Evolutionary conservation across 306 rosid species (phyloP).

Genomic region (Acacia acuminata): DNA sequence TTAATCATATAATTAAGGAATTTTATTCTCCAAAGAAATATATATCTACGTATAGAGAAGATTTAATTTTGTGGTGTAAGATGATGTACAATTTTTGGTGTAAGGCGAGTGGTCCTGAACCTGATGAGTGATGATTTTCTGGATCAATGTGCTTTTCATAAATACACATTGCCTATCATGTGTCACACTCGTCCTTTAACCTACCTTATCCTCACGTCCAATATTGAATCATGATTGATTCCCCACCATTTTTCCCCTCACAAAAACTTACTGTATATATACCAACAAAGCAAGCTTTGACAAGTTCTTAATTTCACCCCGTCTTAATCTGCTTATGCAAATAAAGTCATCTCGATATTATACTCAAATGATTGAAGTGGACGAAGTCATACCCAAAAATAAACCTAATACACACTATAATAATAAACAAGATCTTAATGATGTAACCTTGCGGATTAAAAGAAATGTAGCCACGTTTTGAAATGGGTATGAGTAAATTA

Average conservation of each 20-base stretch:
- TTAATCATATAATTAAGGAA: no score
- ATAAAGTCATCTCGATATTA: not conserved
- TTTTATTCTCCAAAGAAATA: no score
- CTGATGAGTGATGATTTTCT: conserved; percentile 11
- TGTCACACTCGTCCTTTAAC: conserved; percentile 25
- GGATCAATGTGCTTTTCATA: conserved; percentile 39
- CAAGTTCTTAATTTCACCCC: not conserved
- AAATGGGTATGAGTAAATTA: not conserved
- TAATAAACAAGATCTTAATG: not conserved
- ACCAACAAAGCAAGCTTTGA: not conserved
- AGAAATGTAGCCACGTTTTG: not conserved
- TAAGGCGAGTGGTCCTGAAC: conserved; percentile 28
- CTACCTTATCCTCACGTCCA: conserved; percentile 16
- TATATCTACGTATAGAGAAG: not conserved
- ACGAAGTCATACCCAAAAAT: not conserved
- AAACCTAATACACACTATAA: not conserved
- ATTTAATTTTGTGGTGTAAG: not conserved
- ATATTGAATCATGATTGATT: conserved; percentile 16
- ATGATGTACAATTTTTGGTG: not conserved
- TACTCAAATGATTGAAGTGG: not conserved
- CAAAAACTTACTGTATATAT: not conserved
- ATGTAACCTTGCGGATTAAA: not conserved
- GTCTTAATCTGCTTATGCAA: not conserved
- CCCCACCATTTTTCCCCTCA: not conserved
- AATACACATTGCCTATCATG: conserved; percentile 3